Conservation (phyloP, 2,329 filamentous ascomycete species). For the Alternaria arbusti region DNA sequence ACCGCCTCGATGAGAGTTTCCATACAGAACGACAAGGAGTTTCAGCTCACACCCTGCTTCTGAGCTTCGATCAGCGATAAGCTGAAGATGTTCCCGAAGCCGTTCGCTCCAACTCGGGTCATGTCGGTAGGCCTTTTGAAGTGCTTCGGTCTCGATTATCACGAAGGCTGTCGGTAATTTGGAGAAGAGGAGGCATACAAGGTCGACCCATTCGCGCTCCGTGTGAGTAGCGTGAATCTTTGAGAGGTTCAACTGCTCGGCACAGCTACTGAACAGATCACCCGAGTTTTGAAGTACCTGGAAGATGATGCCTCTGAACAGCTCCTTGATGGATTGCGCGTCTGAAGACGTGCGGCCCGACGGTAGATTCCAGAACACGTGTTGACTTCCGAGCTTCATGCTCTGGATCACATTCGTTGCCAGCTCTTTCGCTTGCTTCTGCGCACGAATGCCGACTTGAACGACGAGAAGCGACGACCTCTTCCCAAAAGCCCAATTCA, state of each 20-base stretch:
- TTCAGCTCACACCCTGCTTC: neutral
- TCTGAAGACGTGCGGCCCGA: neutral
- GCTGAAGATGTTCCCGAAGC: rapidly evolving
- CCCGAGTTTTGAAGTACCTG: neutral
- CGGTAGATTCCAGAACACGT: neutral
- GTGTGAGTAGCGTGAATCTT: neutral
- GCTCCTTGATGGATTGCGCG: neutral
- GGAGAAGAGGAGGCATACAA: neutral
- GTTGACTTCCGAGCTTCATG: rapidly evolving
- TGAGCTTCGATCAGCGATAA: neutral
- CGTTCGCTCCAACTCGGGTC: neutral
- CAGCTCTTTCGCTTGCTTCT: neutral
- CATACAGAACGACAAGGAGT: neutral
- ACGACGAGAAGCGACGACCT: neutral
- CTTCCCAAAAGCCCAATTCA: neutral
- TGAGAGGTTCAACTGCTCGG: neutral
- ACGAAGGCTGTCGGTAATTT: neutral
- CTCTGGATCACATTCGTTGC: neutral
- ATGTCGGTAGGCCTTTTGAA: too few relatives aligned
- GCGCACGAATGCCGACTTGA: neutral
- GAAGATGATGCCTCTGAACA: neutral
- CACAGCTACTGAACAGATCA: neutral
- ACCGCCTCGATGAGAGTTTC: neutral
- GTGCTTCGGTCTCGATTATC: neutral
- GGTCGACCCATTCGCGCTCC: neutral